A percentile compares a stretch with the other conserved stretches of the same genome.
These are phyloP conservation scores for Diplodia intermedia DNA, from an alignment of 2,329 filamentous ascomycete species.

Conservation along the genomic window DNA sequence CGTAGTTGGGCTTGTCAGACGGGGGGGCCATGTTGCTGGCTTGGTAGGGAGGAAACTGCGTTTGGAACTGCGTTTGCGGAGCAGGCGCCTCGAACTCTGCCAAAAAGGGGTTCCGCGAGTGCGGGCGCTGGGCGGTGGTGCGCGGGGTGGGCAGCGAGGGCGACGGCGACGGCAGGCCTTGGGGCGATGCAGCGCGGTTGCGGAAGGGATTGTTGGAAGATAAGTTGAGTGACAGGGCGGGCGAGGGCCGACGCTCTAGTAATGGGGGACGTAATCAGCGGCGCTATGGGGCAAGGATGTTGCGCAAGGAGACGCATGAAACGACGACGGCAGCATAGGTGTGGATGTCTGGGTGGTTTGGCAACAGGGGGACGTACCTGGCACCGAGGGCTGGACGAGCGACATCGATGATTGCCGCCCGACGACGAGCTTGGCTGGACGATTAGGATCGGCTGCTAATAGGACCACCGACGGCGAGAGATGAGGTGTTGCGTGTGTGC, in stretches of 20 bases:
- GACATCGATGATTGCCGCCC: constrained; percentile 46
- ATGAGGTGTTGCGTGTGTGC: constrained; percentile 28
- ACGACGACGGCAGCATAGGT: constrained; percentile 27
- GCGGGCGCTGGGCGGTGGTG: constrained; percentile 57
- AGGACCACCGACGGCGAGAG: constrained; percentile 10
- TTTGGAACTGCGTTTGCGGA: constrained; percentile 20
- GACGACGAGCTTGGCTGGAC: constrained; percentile 15
- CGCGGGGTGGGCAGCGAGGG: constrained; percentile 51
- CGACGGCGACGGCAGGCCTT: constrained; percentile 39
- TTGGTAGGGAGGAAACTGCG: constrained; percentile 20
- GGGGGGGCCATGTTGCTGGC: constrained; percentile 21
- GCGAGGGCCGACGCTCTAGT: constrained; percentile 55
- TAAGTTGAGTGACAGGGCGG: constrained; percentile 69
- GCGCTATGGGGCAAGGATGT: constrained; percentile 35
- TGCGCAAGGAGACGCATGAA: constrained; percentile 34
- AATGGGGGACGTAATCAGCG: constrained; percentile 38
- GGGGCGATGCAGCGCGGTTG: constrained; percentile 71
- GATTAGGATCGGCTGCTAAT: constrained; percentile 29
- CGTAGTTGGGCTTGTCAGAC: constrained; percentile 49
- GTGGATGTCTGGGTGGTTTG: constrained; percentile 25
- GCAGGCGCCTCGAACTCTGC: constrained; percentile 9
- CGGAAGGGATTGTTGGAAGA: constrained; percentile 80
- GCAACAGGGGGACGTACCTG: constrained; percentile 47
- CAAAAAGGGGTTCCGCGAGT: constrained; percentile 79
- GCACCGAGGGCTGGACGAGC: constrained; percentile 52